A percentile compares a stretch with the other conserved stretches of the same genome.
phyloP scores from a whole-genome alignment of 345 rosid genomes.

The Brassica napus region DNA sequence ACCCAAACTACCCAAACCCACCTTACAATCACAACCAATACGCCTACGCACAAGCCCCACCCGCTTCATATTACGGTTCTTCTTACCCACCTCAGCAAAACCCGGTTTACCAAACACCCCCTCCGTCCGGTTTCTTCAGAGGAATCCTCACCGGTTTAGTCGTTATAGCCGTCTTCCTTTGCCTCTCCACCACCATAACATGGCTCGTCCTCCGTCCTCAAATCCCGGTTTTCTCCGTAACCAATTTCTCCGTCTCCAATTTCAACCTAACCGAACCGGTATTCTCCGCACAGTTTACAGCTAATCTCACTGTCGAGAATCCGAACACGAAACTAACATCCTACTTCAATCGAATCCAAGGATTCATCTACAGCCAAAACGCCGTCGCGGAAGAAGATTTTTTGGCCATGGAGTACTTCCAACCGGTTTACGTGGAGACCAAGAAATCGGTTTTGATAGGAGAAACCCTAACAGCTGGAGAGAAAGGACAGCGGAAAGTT shows the following conservation, averaged over 20 bases:
- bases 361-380: constrained; percentile 19
- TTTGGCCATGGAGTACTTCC: constrained; percentile 26
- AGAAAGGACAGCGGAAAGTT: constrained; percentile 29
- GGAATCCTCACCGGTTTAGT: constrained; percentile 45
- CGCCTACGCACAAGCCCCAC: constrained; percentile 45
- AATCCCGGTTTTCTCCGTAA: constrained; percentile 38
- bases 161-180: constrained; percentile 37
- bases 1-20: constrained; percentile 39
- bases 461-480: constrained; percentile 35
- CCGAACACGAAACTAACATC: constrained; percentile 43
- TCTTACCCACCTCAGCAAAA: constrained; percentile 32
- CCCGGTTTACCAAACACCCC: constrained; percentile 23
- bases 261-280: constrained; percentile 41
- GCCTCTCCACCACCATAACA: constrained; percentile 38
- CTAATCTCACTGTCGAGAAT: constrained; percentile 38
- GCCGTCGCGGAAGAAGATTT: constrained; percentile 27
- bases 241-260: constrained; percentile 36
- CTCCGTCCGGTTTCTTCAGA: constrained; percentile 35
- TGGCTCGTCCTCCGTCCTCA: constrained; percentile 44
- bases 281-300: constrained; percentile 41
- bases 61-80: constrained; percentile 46
- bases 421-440: constrained; percentile 37
- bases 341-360: constrained; percentile 38
- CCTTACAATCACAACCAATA: constrained; percentile 12
- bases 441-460: constrained; percentile 31